phyloP scores from a whole-genome alignment of 192 early-diverging fungal species.

The Mortierella claussenii region DNA sequence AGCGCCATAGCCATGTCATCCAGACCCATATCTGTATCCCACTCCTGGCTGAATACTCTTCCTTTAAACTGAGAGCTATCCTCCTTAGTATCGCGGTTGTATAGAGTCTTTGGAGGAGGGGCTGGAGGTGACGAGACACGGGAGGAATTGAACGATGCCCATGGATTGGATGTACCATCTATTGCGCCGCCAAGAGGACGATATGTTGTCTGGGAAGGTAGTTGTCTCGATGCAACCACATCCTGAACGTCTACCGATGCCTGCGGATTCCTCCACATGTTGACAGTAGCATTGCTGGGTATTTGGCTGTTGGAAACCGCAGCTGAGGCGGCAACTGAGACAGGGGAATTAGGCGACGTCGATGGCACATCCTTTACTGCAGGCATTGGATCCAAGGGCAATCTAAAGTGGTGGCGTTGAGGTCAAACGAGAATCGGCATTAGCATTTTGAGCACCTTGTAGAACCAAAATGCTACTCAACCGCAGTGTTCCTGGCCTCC shows the following conservation, averaged over 20 bases:
- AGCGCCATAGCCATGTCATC: constrained; percentile 12
- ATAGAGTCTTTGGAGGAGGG: neutral
- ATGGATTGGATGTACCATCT: constrained; percentile 11
- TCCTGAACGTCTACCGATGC: constrained; percentile 29
- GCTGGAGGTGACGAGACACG: constrained; percentile 4
- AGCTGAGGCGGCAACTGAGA: neutral
- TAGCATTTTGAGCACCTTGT: too few species aligned
- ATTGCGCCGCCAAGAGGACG: neutral
- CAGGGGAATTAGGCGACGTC: neutral
- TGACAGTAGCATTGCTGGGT: neutral
- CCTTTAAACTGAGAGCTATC: too few species aligned
- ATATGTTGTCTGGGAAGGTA: neutral
- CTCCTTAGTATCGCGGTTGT: constrained; percentile 2
- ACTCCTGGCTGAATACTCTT: too few species aligned
- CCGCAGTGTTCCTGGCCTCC: neutral
- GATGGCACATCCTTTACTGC: neutral
- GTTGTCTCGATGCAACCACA: constrained; percentile 23
- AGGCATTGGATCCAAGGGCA: constrained; percentile 21
- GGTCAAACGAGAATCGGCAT: too few species aligned
- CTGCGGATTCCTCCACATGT: constrained; percentile 23
- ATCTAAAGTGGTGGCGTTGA: neutral
- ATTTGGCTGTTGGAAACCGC: neutral
- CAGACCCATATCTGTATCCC: constrained; percentile 25
- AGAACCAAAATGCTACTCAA: too few species aligned
- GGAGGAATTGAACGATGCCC: constrained; percentile 10